Evolutionary conservation across 345 rosid genomes (phyloP).

Genomic region (Nasturtium officinale): DNA sequence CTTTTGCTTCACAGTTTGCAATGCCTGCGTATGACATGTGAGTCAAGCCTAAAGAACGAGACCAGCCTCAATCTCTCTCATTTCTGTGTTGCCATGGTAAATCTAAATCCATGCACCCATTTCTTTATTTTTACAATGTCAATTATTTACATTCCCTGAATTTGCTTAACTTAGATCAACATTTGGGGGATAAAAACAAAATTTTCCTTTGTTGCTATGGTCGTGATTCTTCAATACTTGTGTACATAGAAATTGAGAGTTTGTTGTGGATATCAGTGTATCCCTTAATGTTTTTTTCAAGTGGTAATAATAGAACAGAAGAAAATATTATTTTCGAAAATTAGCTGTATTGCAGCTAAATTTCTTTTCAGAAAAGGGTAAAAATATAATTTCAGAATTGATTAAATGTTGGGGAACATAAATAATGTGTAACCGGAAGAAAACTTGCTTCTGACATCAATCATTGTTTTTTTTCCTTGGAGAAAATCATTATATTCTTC

Average conservation of each 20-base stretch:
- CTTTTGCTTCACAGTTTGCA: constrained; percentile 80
- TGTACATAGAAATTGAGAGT: constrained; percentile 29
- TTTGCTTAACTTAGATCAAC: constrained; percentile 28
- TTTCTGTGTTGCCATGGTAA: constrained; percentile 40
- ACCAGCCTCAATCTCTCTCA: constrained; percentile 18
- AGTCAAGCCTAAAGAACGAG: constrained; percentile 36
- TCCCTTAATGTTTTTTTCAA: constrained; percentile 9
- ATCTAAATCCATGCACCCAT: constrained; percentile 24
- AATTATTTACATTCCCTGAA: constrained; percentile 9
- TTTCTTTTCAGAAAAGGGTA: neutral
- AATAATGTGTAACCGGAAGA: constrained; percentile 39
- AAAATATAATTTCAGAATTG: constrained; percentile 37
- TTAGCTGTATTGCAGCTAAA: constrained; percentile 34
- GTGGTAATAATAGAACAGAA: constrained; percentile 22
- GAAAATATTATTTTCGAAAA: neutral
- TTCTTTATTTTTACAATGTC: constrained; percentile 27
- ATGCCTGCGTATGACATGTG: constrained; percentile 82
- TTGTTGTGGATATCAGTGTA: constrained; percentile 27
- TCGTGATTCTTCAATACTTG: constrained; percentile 14
- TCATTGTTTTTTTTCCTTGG: constrained; percentile 30
- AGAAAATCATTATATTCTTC: constrained; percentile 40
- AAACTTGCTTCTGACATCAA: constrained; percentile 40
- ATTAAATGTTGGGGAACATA: constrained; percentile 42
- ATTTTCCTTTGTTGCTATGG: constrained; percentile 21
- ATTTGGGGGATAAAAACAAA: constrained; percentile 5